Base-by-base conservation (phyloP, 768 basidiomycete species). In the Sarcomyxa edulis region DNA sequence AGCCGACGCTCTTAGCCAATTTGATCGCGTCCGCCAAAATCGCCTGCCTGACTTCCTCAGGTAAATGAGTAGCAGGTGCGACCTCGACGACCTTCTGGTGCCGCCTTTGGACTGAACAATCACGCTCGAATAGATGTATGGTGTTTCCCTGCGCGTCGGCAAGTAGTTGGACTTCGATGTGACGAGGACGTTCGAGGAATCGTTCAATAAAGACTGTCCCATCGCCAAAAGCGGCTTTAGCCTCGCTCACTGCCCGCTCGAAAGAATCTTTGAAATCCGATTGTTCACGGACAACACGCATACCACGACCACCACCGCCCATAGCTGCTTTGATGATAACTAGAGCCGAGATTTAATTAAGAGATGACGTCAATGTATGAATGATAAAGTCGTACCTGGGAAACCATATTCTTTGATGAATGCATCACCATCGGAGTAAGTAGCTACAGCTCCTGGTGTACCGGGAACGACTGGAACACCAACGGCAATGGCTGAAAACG, bases 31-130 rank as follows among this genome's bases (percentile, higher is more conserved):
- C 95, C 23, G 61, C 51, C 37, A 93, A 67, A 55, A 99, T 93
- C 15, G 84, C 85, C 53, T 90, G 83, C 32, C 95, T 81, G 40
- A 94, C 69, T 52, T 93, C 86, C 41, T 98, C 94, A 22, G 87
- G 82, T 29, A 98, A 76, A 57, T 95, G 89, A 18, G 86, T 92
- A 18, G 96, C 95, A 19, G 96, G 96, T 0, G 96, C 96, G 34
- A 96, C 94, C 62, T 98, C 96, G 46, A 98, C 96, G 44, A 99
- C 95, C 64, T 97, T 99, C 60, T 99, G 96, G 65, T 99, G 96
- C 43, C 96, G 74, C 44, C 96, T 71, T 61, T 99, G 96, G 8
- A 99, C 96, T 21, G 96, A 98, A 59, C 96, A 99, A 59, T 99
- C 96, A 58, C 96, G 92, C 62, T 99, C 96, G 51, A 98, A 99